phyloP scores from a whole-genome alignment of 228 moss, liverwort and hornwort species.

The Sphagnum magellanicum region DNA sequence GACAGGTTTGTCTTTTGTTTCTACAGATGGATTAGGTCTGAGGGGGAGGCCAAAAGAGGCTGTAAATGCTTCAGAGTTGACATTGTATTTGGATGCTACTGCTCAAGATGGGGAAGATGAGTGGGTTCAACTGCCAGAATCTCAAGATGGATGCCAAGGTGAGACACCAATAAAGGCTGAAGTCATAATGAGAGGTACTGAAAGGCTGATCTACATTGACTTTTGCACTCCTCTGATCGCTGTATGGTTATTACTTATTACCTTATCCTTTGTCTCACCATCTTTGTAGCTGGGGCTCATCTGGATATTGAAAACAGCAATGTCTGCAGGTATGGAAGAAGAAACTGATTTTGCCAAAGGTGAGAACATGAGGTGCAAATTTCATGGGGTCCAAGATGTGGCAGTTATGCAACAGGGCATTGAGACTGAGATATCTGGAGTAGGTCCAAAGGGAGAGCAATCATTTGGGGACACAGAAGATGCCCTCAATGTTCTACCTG shows the following conservation, averaged over 20 bases:
- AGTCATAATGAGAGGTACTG: too few relatives aligned
- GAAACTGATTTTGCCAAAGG: conserved; percentile 8
- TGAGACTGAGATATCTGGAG: not conserved
- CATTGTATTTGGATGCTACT: too few relatives aligned
- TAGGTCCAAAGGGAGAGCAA: not conserved
- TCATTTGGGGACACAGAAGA: not conserved
- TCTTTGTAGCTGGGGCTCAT: not conserved
- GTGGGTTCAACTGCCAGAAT: too few relatives aligned
- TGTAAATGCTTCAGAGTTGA: too few relatives aligned
- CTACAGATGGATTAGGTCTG: not conserved
- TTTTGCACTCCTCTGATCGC: too few relatives aligned
- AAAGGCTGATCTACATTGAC: too few relatives aligned
- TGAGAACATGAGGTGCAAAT: conserved; percentile 2
- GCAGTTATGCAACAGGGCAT: conserved; percentile 1
- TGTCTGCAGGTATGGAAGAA: not conserved
- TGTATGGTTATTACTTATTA: too few relatives aligned
- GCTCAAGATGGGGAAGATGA: too few relatives aligned
- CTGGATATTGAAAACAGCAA: not conserved
- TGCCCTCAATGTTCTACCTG: conserved; percentile 2
- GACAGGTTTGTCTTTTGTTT: not conserved
- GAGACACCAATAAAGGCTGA: too few relatives aligned
- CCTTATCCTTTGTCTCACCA: too few relatives aligned
- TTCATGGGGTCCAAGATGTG: conserved; percentile 2
- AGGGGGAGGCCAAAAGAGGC: too few relatives aligned
- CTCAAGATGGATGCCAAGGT: too few relatives aligned